Evolutionary conservation across 1,139 yeast species (phyloP), one percentile per base, ranked within the genome.

Genomic region (Protomyces arabidopsidicola): DNA sequence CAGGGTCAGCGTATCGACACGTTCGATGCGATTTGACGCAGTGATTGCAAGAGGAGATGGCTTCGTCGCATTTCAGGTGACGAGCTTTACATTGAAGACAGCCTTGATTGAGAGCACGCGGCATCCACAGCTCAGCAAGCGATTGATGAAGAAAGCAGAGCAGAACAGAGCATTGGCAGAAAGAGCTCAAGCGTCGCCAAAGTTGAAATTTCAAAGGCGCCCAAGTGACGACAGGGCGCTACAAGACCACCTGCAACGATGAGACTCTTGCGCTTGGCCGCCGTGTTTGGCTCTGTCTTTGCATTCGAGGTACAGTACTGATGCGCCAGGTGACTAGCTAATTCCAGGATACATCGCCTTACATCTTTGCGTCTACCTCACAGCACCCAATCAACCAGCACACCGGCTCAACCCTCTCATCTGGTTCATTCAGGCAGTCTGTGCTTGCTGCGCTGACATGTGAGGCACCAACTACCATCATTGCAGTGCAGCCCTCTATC

Each of bases 401-500:
- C 48, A 31, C 39, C 34, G 42, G 20, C 34, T 58, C 62, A 12
- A 58, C 56, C 14, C 53, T 58, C 9, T 52, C 62, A 9, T 58
- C 62, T 10, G 27, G 42, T 8, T 36, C 57, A 3, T 58, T 58
- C 56, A 39, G 56, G 31, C n/a, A 50, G 22, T 34, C 55, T 27
- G 62, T 55, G 35, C 45, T 58, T 14, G 53, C 62, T 3, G 62
- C 56, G 1, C 56, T 58, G 2, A 51, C 62, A 16, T 58, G 62
- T 35, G 56, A 58, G 3, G 45, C 45, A 9, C 38, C 51, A 8
- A 58, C 53, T 31, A 58, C 62, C 10, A 52, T 58, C 18, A 34
- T 58, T 4, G 62, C 62, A 31, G 35, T 58, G n/a, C 62, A 58
- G 34, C 62, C 62, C 10, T 51, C 62, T 1, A 20, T 58, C 20